These are phyloP conservation scores for Dictyostelium capitatum DNA, from an alignment of 78 protist genomes.

Conservation along the genomic window DNA sequence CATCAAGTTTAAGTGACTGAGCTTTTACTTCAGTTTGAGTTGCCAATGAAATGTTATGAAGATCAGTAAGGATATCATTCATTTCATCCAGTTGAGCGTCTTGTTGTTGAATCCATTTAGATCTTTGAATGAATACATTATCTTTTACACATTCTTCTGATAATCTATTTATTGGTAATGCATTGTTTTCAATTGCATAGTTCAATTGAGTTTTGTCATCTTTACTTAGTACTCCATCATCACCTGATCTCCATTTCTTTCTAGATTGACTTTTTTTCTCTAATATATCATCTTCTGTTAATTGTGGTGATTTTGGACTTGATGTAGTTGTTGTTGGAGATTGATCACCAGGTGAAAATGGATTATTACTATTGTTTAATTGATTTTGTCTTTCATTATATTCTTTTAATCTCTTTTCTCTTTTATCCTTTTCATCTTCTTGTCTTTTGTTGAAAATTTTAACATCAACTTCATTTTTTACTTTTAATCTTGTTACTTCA, in stretches of 20 bases:
- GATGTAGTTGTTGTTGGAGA: background rate
- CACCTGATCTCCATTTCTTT: background rate
- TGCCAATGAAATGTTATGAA: slow-evolving; percentile 58
- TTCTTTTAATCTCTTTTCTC: slow-evolving; percentile 28
- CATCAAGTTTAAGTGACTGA: slow-evolving; percentile 49
- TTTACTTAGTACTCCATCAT: background rate
- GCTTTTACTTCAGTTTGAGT: slow-evolving; percentile 28
- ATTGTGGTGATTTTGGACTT: background rate
- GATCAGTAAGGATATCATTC: slow-evolving; percentile 32
- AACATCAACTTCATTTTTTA: slow-evolving; percentile 33
- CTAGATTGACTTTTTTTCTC: slow-evolving; percentile 13
- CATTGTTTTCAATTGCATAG: background rate
- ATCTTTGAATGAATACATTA: slow-evolving; percentile 28
- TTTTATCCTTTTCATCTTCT: slow-evolving; percentile 3
- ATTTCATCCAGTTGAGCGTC: slow-evolving; percentile 71
- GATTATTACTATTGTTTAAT: background rate
- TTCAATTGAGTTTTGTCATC: background rate
- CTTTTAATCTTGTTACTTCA: slow-evolving; percentile 35
- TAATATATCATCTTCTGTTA: slow-evolving; percentile 30
- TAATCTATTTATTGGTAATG: background rate
- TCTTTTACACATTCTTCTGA: slow-evolving; percentile 41
- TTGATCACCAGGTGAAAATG: background rate
- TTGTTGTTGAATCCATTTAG: slow-evolving; percentile 45
- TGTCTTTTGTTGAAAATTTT: slow-evolving; percentile 52
- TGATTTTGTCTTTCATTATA: background rate